Percentiles rank a stretch among this genome's conserved stretches.
These are phyloP conservation scores for Rhynchosporium secalis DNA, from an alignment of 2,329 filamentous ascomycete species.

Conservation along the genomic window DNA sequence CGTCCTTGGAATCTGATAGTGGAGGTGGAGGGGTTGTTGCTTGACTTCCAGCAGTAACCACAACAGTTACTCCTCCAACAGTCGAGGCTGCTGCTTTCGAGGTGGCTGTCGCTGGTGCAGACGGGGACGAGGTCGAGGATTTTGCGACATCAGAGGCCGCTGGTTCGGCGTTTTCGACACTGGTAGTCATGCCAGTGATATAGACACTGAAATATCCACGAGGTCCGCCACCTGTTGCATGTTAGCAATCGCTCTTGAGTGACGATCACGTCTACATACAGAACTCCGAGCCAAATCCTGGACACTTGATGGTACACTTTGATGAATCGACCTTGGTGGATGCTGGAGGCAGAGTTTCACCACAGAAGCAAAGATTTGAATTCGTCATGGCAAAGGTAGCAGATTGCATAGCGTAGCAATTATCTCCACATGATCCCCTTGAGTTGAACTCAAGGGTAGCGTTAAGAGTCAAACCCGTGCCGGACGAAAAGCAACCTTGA, in stretches of 20 bases:
- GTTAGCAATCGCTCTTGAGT: constrained; percentile 21
- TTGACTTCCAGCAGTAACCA: constrained; percentile 34
- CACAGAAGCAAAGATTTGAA: constrained; percentile 37
- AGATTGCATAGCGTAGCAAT: constrained; percentile 10
- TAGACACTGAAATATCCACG: constrained; percentile 33
- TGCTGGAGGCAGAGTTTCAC: constrained; percentile 33
- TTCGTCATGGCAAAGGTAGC: constrained; percentile 34
- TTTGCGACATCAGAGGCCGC: constrained; percentile 16
- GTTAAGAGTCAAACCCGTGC: constrained; percentile 32
- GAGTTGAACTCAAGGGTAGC: constrained; percentile 35
- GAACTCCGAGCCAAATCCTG: constrained; percentile 33
- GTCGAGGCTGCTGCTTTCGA: constrained; percentile 35
- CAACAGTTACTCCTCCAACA: constrained; percentile 35
- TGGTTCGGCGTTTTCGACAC: constrained; percentile 24
- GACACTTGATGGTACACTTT: constrained; percentile 33
- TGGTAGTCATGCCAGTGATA: constrained; percentile 29
- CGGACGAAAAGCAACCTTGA: constrained; percentile 36
- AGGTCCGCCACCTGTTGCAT: constrained; percentile 33
- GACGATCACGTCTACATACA: constrained; percentile 30
- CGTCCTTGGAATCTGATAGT: constrained; percentile 9
- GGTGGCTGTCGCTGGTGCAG: constrained; percentile 27
- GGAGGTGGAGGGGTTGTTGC: constrained; percentile 17
- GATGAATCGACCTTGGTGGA: constrained; percentile 26
- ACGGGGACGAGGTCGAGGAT: constrained; percentile 15
- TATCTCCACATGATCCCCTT: constrained; percentile 32